These are phyloP conservation scores for Trichoderma sp. DNA, from an alignment of 2,329 filamentous ascomycete species.

Conservation along the genomic window DNA sequence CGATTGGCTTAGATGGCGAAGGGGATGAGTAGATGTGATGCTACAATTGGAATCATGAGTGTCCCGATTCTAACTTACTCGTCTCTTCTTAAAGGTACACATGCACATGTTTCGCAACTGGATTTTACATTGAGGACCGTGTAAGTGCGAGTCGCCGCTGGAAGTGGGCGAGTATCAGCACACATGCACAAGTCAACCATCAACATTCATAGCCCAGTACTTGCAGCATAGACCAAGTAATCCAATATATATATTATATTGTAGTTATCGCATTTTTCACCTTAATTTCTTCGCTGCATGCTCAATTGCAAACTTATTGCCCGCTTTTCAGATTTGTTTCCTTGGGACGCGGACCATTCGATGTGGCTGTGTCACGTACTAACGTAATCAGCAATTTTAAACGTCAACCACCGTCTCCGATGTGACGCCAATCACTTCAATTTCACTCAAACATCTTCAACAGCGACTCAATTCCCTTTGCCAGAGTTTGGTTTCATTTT, in stretches of 20 bases:
- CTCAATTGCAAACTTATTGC: background rate
- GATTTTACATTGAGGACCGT: background rate
- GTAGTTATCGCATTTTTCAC: too few relatives aligned
- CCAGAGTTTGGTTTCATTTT: background rate
- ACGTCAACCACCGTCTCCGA: background rate
- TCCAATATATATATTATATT: too few relatives aligned
- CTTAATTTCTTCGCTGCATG: too few relatives aligned
- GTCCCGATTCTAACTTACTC: background rate
- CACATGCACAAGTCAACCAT: too few relatives aligned
- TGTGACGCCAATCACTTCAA: background rate
- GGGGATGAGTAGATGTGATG: fast-evolving
- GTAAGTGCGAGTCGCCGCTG: background rate
- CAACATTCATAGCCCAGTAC: background rate
- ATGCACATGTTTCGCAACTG: background rate
- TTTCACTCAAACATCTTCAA: background rate
- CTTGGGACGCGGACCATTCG: background rate
- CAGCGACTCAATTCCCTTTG: background rate
- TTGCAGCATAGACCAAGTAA: too few relatives aligned
- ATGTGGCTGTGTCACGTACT: conserved; percentile 10
- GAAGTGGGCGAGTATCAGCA: too few relatives aligned
- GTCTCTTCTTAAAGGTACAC: background rate
- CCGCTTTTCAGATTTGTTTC: background rate
- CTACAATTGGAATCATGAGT: background rate
- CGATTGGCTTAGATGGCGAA: background rate
- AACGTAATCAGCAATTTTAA: conserved; percentile 3